Evolutionary conservation across 768 basidiomycete genomes (phyloP).

Genomic region (Termitomyces sp.): DNA sequence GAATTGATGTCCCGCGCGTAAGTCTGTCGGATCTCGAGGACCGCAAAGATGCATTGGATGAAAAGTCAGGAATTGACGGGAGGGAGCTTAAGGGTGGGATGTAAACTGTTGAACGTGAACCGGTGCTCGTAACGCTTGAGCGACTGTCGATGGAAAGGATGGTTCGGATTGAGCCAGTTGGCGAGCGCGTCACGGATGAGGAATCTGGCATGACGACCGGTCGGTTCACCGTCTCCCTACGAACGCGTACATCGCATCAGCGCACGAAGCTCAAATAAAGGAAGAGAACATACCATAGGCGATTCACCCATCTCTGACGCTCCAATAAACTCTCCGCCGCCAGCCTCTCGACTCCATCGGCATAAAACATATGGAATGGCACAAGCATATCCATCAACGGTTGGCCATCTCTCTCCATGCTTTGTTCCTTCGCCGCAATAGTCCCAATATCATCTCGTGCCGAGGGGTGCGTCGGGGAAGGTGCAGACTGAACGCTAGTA

Average conservation of each 20-base stretch:
- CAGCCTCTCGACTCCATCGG: slow-evolving; percentile 83
- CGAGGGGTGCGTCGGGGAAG: slow-evolving; percentile 73
- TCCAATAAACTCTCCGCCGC: slow-evolving; percentile 87
- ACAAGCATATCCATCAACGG: slow-evolving; percentile 69
- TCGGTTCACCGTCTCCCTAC: slow-evolving; percentile 75
- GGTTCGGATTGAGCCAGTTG: slow-evolving; percentile 58
- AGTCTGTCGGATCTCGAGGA: slow-evolving; percentile 21
- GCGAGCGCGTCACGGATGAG: slow-evolving; percentile 45
- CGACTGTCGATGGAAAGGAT: slow-evolving; percentile 53
- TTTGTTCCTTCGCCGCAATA: slow-evolving; percentile 67
- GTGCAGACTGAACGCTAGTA: slow-evolving; percentile 77
- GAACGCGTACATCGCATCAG: background rate
- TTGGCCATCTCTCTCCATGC: slow-evolving; percentile 36
- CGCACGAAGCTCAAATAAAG: background rate
- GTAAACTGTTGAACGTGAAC: slow-evolving; percentile 71
- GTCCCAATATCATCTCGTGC: slow-evolving; percentile 86
- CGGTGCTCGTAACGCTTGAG: slow-evolving; percentile 35
- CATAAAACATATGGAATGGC: slow-evolving; percentile 88
- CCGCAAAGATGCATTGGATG: slow-evolving; percentile 22
- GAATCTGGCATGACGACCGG: slow-evolving; percentile 39
- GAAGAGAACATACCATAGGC: slow-evolving; percentile 65
- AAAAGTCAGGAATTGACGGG: slow-evolving; percentile 65
- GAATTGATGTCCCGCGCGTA: slow-evolving; percentile 39
- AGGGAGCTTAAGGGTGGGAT: slow-evolving; percentile 70
- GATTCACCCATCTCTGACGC: slow-evolving; percentile 86